Evolutionary conservation across 2,329 filamentous ascomycete genomes (phyloP), one percentile per base, ranked within the genome.

Genomic region (Cladobotryum protrusum): DNA sequence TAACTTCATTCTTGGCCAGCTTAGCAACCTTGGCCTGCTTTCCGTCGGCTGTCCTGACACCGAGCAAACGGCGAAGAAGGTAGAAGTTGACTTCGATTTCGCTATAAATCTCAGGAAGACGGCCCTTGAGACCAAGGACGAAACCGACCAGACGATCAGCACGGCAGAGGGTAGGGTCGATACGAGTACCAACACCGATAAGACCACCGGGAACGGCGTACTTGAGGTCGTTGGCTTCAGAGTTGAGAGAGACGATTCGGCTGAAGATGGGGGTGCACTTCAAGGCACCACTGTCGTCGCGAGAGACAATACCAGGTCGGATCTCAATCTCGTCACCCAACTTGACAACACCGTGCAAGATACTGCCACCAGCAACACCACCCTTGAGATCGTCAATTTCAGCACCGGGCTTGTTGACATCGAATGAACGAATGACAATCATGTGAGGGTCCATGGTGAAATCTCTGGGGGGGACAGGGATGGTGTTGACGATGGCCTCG

Each of bases 81-180:
- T 97, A 99, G 79, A 97, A 99, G 82, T 97, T 97, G 72, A 96
- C 91, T 75, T 99, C 93, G 54, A 99, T 86, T 73, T 99, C 93
- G 61, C 86, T 93, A 78, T 97, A 99, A 70, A 99, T 97, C 67
- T 93, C 89, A 45, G 93, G 93, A 19, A 99, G 83, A 62, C 86
- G 84, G 59, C 93, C 93, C 73, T 91, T 91, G 62, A 96, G 86
- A 68, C 93, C 93, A 53, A 99, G 83, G 47, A 99, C 93, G 81
- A 95, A 95, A 69, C 93, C 93, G 60, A 99, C 93, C 11, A 99
- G 83, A 82, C 93, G 92, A 83, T 99, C 93, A 61, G 93, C 93
- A 84, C 93, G 83, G 83, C 93, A 99, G 47, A 99, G 85, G 5
- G 93, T 99, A 54, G 93, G 93, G 68, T 99, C 93, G 64, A 99